phyloP scores from a whole-genome alignment of 345 rosid species.

The Rhizophora mangle region DNA sequence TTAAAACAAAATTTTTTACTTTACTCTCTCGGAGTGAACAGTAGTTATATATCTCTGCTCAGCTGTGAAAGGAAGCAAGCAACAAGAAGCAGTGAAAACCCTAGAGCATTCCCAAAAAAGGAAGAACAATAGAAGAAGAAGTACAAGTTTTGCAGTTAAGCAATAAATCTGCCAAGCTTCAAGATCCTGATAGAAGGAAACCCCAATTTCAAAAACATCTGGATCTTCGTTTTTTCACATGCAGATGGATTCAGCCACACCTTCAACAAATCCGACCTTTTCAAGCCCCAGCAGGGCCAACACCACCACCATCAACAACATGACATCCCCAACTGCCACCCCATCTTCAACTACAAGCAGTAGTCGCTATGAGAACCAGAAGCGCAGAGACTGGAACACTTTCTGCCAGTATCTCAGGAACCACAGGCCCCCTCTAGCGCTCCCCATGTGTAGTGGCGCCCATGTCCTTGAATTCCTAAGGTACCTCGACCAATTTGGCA shows the following conservation, averaged over 20 bases:
- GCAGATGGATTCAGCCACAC: constrained; percentile 24
- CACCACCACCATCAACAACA: neutral
- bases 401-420: constrained; percentile 83
- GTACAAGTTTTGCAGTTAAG: neutral
- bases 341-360: constrained; percentile 32
- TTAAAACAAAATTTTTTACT: too few species aligned
- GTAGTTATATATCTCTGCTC: too few species aligned
- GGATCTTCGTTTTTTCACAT: neutral
- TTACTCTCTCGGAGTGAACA: too few species aligned
- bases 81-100: too few species aligned
- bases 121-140: too few species aligned
- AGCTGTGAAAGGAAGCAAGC: too few species aligned
- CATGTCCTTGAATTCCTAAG: constrained; percentile 85
- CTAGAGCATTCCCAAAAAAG: too few species aligned
- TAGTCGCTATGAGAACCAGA: constrained; percentile 75
- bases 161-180: neutral
- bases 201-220: constrained; percentile 15
- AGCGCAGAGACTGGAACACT: constrained; percentile 89
- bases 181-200: constrained; percentile 15
- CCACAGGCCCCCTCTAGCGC: constrained; percentile 71
- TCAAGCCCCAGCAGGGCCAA: constrained; percentile 9
- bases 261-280: constrained; percentile 15
- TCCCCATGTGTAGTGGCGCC: constrained; percentile 76
- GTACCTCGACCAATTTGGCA: constrained; percentile 69
- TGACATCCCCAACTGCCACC: neutral